phyloP scores from a whole-genome alignment of 768 basidiomycete genomes.

The Kwoniella sp. region DNA sequence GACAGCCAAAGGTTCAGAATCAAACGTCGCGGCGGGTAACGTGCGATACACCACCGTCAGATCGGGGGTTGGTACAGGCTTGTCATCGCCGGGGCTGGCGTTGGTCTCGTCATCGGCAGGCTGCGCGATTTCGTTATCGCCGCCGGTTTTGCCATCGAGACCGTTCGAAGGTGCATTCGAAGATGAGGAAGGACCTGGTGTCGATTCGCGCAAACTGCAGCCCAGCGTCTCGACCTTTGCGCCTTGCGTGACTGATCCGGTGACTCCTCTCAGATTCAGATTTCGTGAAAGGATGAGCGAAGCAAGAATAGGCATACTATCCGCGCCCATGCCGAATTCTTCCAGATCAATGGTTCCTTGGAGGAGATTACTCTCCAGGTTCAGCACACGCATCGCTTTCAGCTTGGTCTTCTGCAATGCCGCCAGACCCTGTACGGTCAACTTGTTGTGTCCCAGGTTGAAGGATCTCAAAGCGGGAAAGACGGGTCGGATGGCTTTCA shows the following conservation, averaged over 20 bases:
- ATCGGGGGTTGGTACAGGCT: slow-evolving; percentile 32
- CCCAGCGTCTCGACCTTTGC: slow-evolving; percentile 38
- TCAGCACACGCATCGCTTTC: slow-evolving; percentile 31
- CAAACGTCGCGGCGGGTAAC: slow-evolving; percentile 47
- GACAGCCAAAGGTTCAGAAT: slow-evolving; percentile 44
- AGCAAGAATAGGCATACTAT: slow-evolving; percentile 31
- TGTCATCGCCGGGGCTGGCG: neutral
- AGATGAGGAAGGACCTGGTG: slow-evolving; percentile 6
- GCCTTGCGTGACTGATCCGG: slow-evolving; percentile 19
- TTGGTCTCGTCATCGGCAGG: neutral
- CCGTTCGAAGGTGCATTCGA: neutral
- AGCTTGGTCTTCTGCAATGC: slow-evolving; percentile 15
- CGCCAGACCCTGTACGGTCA: slow-evolving; percentile 22
- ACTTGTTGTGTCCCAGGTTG: slow-evolving; percentile 37
- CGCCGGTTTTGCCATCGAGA: neutral
- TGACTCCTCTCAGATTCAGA: slow-evolving; percentile 18
- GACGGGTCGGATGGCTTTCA: slow-evolving; percentile 22
- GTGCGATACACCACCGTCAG: slow-evolving; percentile 38
- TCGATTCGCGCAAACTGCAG: slow-evolving; percentile 25
- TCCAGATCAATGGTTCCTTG: slow-evolving; percentile 34
- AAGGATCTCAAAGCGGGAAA: slow-evolving; percentile 33
- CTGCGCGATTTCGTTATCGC: neutral
- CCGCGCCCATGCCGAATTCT: slow-evolving; percentile 20
- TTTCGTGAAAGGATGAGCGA: slow-evolving; percentile 36
- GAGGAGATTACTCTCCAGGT: slow-evolving; percentile 40